Evolutionary conservation across 768 basidiomycete genomes (phyloP).

Genomic region (Lyophyllum decastes): DNA sequence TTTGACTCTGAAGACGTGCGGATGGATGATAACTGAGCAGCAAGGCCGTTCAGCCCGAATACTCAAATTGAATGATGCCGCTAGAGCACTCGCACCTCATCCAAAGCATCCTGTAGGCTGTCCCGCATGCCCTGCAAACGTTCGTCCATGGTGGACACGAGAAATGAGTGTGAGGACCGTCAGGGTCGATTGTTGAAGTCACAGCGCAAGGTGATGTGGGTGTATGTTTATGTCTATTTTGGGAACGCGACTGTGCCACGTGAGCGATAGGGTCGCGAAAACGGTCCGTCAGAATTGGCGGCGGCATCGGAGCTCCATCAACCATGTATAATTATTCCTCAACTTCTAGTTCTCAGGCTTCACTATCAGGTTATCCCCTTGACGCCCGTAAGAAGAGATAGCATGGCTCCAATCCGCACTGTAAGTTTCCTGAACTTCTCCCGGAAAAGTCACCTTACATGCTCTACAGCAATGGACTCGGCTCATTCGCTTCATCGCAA

Average conservation of each 20-base stretch:
- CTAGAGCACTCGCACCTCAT: conserved; percentile 52
- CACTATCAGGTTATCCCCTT: not conserved
- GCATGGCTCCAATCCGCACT: conserved; percentile 61
- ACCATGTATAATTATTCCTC: not conserved
- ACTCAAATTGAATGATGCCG: not conserved
- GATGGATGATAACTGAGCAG: conserved; percentile 60
- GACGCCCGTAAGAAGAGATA: conserved; percentile 11
- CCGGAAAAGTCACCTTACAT: not conserved
- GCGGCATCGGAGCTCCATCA: not conserved
- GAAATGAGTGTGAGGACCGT: not conserved
- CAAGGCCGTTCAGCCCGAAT: not conserved
- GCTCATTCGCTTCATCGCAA: conserved; percentile 79
- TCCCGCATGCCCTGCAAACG: conserved; percentile 38
- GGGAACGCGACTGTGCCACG: conserved; percentile 14
- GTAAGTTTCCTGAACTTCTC: conserved; percentile 33
- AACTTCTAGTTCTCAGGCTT: conserved; percentile 1
- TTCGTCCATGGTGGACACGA: conserved; percentile 22
- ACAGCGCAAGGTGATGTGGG: conserved; percentile 17
- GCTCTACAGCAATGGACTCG: conserved; percentile 68
- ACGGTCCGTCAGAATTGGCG: conserved; percentile 1
- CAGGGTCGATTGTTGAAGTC: conserved; percentile 18
- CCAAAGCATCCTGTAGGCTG: conserved; percentile 60
- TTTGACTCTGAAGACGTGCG: conserved; percentile 54
- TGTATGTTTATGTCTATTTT: conserved; percentile 26
- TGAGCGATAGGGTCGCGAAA: conserved; percentile 13